A percentile compares a stretch with the other conserved stretches of the same genome.
phyloP scores from a whole-genome alignment of 192 early-diverging fungal genomes.

The Linnemannia exigua region DNA sequence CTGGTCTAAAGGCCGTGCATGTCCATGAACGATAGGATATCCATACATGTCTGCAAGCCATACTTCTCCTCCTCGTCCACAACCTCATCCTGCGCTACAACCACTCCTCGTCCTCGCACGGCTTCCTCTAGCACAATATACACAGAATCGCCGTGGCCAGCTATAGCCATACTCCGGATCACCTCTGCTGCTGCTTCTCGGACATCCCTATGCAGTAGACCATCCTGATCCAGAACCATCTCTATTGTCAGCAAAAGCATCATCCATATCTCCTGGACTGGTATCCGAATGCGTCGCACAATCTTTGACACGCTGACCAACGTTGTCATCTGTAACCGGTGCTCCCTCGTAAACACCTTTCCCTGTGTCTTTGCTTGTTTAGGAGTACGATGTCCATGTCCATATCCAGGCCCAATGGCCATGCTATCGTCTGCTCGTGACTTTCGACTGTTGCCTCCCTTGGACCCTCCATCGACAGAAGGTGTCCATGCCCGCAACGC shows the following conservation, averaged over 20 bases:
- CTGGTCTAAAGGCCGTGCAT: neutral
- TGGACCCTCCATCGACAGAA: neutral
- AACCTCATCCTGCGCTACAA: neutral
- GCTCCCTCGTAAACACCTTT: constrained; percentile 45
- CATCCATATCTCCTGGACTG: constrained; percentile 37
- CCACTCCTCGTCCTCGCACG: neutral
- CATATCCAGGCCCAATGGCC: neutral
- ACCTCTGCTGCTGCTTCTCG: constrained; percentile 32
- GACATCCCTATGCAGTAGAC: constrained; percentile 36
- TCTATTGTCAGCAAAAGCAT: constrained; percentile 49
- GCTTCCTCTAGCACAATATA: constrained; percentile 27
- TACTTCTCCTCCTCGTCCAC: neutral
- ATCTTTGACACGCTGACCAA: constrained; percentile 43
- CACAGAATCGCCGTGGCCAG: constrained; percentile 51
- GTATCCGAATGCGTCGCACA: constrained; percentile 37
- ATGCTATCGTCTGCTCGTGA: neutral
- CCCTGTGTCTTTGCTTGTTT: neutral
- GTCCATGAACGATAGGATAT: constrained; percentile 30
- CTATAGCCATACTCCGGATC: constrained; percentile 37
- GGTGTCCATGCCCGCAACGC: constrained; percentile 26
- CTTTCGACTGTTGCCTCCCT: neutral
- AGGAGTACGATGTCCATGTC: neutral
- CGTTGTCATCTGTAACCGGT: constrained; percentile 46
- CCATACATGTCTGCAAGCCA: constrained; percentile 8
- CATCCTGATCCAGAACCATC: constrained; percentile 27